Percentiles rank a stretch among this genome's conserved stretches.
These are phyloP conservation scores for Tuber indicum DNA, from an alignment of 495 filamentous ascomycete genomes.

Conservation along the genomic window DNA sequence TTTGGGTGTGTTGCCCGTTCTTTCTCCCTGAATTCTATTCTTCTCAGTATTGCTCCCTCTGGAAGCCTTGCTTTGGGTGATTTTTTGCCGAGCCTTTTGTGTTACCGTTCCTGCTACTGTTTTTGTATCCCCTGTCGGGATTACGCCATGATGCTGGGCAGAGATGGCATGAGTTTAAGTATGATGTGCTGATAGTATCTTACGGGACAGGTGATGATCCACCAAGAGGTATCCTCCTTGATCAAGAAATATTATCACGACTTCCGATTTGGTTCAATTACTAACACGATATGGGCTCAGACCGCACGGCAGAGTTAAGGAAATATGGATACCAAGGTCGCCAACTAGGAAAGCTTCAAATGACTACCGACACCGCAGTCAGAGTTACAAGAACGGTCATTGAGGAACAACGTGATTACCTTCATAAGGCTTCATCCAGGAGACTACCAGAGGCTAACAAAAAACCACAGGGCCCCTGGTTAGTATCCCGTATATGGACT, in stretches of 20 bases:
- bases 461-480: constrained; percentile 57
- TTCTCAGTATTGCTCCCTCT: background rate
- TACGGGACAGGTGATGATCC: constrained; percentile 73
- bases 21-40: background rate
- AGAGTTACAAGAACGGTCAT: constrained; percentile 84
- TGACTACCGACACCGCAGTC: constrained; percentile 97
- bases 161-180: constrained; percentile 16
- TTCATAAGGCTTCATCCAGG: constrained; percentile 2
- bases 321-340: constrained; percentile 87
- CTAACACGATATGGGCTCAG: constrained; percentile 45
- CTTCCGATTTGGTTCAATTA: background rate
- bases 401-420: constrained; percentile 62
- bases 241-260: constrained; percentile 11
- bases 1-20: constrained; percentile 57
- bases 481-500: constrained; percentile 72
- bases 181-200: constrained; percentile 16
- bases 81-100: constrained; percentile 12
- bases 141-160: constrained; percentile 8
- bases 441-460: constrained; percentile 5
- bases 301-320: constrained; percentile 85
- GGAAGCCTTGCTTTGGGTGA: constrained; percentile 15
- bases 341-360: constrained; percentile 84
- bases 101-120: background rate
- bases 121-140: constrained; percentile 12
- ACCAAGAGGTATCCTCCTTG: constrained; percentile 62